Evolutionary conservation across 352 stramenopile genomes (phyloP).

Genomic region (Phytopythium kandeliae): DNA sequence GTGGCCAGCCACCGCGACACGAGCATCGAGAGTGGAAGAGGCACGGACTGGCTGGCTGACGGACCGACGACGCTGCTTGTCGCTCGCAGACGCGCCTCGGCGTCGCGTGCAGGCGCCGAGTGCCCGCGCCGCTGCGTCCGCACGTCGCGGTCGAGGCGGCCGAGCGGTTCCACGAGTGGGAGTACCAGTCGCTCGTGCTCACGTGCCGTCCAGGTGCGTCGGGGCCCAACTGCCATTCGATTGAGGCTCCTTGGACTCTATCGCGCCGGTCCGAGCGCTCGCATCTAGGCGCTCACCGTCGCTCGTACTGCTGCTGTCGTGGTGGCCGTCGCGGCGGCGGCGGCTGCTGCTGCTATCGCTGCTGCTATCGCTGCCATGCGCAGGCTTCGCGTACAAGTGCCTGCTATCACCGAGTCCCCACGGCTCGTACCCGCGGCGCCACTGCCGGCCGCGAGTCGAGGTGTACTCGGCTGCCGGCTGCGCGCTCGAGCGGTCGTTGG

Average conservation of each 20-base stretch:
- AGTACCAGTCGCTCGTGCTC: conserved; percentile 32
- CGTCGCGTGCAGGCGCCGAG: conserved; percentile 13
- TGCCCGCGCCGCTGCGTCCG: conserved; percentile 1
- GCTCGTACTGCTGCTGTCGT: too few relatives aligned
- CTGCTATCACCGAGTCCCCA: conserved; percentile 26
- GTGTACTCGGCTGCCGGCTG: conserved; percentile 43
- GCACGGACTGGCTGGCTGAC: too few relatives aligned
- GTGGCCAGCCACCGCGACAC: too few relatives aligned
- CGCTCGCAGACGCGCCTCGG: conserved; percentile 5
- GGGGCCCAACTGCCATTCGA: neutral
- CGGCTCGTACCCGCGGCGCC: conserved; percentile 11
- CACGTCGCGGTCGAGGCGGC: conserved; percentile 26
- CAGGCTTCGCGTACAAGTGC: conserved; percentile 29
- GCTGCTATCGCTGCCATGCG: neutral
- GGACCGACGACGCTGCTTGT: neutral
- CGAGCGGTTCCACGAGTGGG: conserved; percentile 19
- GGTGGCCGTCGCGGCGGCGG: too few relatives aligned
- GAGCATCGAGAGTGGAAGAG: too few relatives aligned
- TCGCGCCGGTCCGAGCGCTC: neutral
- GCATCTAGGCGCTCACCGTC: too few relatives aligned
- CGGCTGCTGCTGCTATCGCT: neutral
- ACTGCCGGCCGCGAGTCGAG: conserved; percentile 33
- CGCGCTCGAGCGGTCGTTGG: conserved; percentile 31
- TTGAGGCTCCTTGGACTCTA: neutral
- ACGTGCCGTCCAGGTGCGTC: conserved; percentile 19